A percentile compares a stretch with the other conserved stretches of the same genome.
These are phyloP conservation scores for Xylariomycetidae sp. DNA, from an alignment of 2,329 filamentous ascomycete genomes.

Conservation along the genomic window DNA sequence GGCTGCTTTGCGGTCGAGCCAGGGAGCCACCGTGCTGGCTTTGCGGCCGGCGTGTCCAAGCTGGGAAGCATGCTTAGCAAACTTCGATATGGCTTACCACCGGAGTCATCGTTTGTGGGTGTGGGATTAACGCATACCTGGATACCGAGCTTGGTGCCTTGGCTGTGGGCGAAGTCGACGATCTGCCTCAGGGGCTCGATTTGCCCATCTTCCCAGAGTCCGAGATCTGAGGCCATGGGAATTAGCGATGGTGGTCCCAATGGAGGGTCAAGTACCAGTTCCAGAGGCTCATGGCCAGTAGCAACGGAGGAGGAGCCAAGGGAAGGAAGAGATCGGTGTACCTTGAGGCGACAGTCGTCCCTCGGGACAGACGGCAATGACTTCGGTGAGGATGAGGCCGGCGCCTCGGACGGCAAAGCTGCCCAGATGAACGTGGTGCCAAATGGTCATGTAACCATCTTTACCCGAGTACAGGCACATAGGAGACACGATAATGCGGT, in stretches of 20 bases:
- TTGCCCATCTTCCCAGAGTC: constrained; percentile 25
- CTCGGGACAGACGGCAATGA: constrained; percentile 23
- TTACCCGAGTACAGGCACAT: constrained; percentile 41
- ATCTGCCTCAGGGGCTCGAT: constrained; percentile 24
- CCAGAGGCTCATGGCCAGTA: no score
- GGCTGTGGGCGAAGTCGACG: constrained; percentile 24
- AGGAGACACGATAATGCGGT: constrained; percentile 40
- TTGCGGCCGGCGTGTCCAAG: constrained; percentile 27
- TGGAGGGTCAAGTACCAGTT: neutral
- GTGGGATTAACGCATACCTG: no score
- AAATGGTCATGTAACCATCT: constrained; percentile 35
- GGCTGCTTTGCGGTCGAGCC: constrained; percentile 16
- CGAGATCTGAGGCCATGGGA: constrained; percentile 5
- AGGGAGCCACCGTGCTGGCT: constrained; percentile 19
- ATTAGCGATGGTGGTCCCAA: no score
- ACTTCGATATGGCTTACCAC: no score
- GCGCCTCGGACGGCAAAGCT: constrained; percentile 30
- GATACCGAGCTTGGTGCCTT: constrained; percentile 23
- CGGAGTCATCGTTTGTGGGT: no score
- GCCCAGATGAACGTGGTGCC: constrained; percentile 36
- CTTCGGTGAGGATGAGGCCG: constrained; percentile 26
- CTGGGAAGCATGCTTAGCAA: no score
- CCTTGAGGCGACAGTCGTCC: constrained; percentile 30
- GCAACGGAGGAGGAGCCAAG: no score
- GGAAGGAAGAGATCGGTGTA: constrained; percentile 8